Percentiles rank a stretch among this genome's conserved stretches.
These are phyloP conservation scores for Candida piceae DNA, from an alignment of 805 yeast species.

Conservation along the genomic window DNA sequence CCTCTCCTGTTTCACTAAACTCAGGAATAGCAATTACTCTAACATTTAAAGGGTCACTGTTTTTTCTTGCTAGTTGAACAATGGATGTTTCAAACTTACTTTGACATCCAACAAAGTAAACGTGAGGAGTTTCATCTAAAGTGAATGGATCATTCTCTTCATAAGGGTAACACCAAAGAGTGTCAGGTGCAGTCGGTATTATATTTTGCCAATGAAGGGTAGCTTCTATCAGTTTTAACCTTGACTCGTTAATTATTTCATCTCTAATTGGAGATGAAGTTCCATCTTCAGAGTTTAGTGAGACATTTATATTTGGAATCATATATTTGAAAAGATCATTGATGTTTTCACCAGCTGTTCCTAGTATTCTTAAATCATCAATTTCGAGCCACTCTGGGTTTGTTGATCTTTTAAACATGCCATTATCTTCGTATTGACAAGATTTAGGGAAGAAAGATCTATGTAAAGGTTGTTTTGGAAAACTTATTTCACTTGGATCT, in stretches of 20 bases:
- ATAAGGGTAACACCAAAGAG: conserved; percentile 85
- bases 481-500: conserved; percentile 79
- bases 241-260: conserved; percentile 47
- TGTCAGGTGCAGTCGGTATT: conserved; percentile 95
- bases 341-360: conserved; percentile 82
- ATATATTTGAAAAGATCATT: conserved; percentile 70
- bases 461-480: conserved; percentile 93
- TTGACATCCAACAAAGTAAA: conserved; percentile 85
- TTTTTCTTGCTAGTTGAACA: conserved; percentile 32
- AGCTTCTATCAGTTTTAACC: conserved; percentile 56
- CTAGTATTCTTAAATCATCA: conserved; percentile 54
- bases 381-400: conserved; percentile 74
- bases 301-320: conserved; percentile 34
- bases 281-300: conserved; percentile 3
- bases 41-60: conserved; percentile 29
- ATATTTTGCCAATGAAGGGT: conserved; percentile 80
- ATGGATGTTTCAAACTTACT: conserved; percentile 47
- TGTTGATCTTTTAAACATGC: conserved; percentile 42
- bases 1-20: conserved; percentile 59
- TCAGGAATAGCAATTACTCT: conserved; percentile 65
- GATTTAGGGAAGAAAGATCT: conserved; percentile 55
- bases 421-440: conserved; percentile 15
- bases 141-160: conserved; percentile 74
- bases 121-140: conserved; percentile 76
- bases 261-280: conserved; percentile 19